Percentiles rank a stretch among this genome's conserved stretches.
Conservation (phyloP, 2,329 filamentous ascomycete species). For the Alternaria longipes region DNA sequence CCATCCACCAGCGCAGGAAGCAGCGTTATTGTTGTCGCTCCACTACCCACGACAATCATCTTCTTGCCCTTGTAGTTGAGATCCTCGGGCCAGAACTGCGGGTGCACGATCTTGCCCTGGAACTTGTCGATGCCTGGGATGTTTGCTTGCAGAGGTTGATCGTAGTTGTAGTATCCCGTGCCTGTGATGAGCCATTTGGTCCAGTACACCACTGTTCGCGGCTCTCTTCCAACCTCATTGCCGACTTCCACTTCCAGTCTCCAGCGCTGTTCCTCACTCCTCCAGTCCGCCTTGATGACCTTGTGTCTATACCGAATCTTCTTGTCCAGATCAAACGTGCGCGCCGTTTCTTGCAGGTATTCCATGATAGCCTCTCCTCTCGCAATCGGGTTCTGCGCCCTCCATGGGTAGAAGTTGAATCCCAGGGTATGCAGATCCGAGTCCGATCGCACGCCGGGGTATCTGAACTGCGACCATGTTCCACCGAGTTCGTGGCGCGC, state of each 20-base stretch:
- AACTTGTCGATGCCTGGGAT: constrained; percentile 76
- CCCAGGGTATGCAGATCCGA: constrained; percentile 62
- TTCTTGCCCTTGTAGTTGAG: constrained; percentile 73
- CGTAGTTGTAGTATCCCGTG: constrained; percentile 79
- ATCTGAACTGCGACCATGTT: constrained; percentile 81
- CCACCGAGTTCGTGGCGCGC: constrained; percentile 72
- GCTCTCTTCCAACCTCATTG: constrained; percentile 35
- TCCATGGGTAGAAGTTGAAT: constrained; percentile 77
- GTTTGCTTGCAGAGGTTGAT: constrained; percentile 65
- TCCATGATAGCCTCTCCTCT: constrained; percentile 55
- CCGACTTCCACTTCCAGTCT: constrained; percentile 47
- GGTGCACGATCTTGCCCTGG: constrained; percentile 69
- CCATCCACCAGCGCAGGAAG: constrained; percentile 73
- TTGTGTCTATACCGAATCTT: constrained; percentile 57
- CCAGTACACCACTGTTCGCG: constrained; percentile 47
- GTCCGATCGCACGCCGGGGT: constrained; percentile 71
- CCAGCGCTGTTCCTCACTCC: constrained; percentile 60
- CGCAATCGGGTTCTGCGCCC: constrained; percentile 57
- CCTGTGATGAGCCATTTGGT: constrained; percentile 66
- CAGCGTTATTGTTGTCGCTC: constrained; percentile 81
- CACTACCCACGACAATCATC: constrained; percentile 77
- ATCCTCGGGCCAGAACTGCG: constrained; percentile 79
- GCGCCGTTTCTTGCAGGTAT: constrained; percentile 56
- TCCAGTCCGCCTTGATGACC: constrained; percentile 55
- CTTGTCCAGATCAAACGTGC: constrained; percentile 57